Conservation (phyloP, 2,329 filamentous ascomycete species). For the Fusarium sp. region DNA sequence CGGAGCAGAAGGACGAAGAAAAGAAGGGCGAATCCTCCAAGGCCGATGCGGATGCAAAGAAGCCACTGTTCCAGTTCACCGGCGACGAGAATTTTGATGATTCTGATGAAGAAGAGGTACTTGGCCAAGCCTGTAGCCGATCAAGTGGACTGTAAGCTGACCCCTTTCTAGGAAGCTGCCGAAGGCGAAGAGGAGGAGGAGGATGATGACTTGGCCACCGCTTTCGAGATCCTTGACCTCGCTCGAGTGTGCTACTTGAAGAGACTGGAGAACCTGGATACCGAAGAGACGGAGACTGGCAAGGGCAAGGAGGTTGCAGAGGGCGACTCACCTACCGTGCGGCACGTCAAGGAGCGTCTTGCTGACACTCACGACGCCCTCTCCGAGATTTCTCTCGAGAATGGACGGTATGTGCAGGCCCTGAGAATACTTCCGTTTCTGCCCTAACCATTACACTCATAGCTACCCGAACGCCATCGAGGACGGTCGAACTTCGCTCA, state of each 20-base stretch:
- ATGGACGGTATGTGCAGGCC: constrained; percentile 71
- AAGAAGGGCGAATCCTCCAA: constrained; percentile 54
- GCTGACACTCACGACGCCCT: constrained; percentile 95
- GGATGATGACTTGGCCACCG: constrained; percentile 79
- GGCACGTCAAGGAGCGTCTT: constrained; percentile 83
- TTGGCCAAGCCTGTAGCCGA: background rate
- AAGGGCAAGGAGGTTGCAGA: constrained; percentile 57
- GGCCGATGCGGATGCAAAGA: constrained; percentile 60
- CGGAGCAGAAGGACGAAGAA: constrained; percentile 56
- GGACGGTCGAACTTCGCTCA: constrained; percentile 82
- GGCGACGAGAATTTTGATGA: constrained; percentile 95
- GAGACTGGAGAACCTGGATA: constrained; percentile 56
- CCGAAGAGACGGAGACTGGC: constrained; percentile 49
- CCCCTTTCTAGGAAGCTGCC: constrained; percentile 39
- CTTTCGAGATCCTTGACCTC: constrained; percentile 87
- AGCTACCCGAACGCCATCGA: constrained; percentile 87
- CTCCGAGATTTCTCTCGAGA: constrained; percentile 96
- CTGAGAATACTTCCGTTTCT: background rate
- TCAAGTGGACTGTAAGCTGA: constrained; percentile 12
- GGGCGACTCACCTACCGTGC: constrained; percentile 54
- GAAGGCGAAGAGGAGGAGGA: constrained; percentile 64
- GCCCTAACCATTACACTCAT: constrained; percentile 13
- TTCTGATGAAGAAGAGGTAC: constrained; percentile 76
- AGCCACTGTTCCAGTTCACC: constrained; percentile 89
- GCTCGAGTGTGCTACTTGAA: constrained; percentile 74